A percentile compares a stretch with the other conserved stretches of the same genome.
phyloP scores from a whole-genome alignment of 768 basidiomycete species.

The Calocybe indica region DNA sequence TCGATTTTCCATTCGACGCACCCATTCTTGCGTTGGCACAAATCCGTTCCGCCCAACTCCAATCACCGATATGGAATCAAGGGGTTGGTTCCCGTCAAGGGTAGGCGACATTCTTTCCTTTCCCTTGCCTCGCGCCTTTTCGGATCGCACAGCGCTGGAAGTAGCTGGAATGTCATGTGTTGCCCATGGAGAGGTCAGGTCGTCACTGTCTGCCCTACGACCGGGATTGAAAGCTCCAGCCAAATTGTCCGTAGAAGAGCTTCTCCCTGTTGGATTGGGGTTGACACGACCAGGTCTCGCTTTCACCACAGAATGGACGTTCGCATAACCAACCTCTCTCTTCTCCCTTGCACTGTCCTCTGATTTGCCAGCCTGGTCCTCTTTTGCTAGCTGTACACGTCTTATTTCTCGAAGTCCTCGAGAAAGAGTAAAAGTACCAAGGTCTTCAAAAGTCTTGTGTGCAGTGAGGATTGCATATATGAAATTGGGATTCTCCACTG shows the following conservation, averaged over 20 bases:
- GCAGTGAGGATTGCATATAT: conserved; percentile 82
- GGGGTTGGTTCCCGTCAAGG: conserved; percentile 42
- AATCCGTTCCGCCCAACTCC: conserved; percentile 88
- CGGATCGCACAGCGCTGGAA: conserved; percentile 39
- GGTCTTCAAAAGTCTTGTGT: conserved; percentile 80
- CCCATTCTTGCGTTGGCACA: conserved; percentile 96
- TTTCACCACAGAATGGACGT: too few relatives aligned
- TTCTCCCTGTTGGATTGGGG: too few relatives aligned
- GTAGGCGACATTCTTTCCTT: conserved; percentile 59
- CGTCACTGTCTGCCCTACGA: too few relatives aligned
- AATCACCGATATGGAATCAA: conserved; percentile 60
- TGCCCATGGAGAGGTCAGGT: too few relatives aligned
- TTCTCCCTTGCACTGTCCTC: conserved; percentile 16
- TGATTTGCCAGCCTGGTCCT: conserved; percentile 48
- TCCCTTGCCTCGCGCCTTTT: conserved; percentile 92
- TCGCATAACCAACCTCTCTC: too few relatives aligned
- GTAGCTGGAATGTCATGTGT: too few relatives aligned
- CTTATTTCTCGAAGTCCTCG: conserved; percentile 83
- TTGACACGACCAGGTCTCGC: too few relatives aligned
- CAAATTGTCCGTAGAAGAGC: too few relatives aligned
- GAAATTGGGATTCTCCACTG: conserved; percentile 82
- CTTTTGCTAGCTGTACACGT: conserved; percentile 63
- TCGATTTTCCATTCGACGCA: conserved; percentile 24
- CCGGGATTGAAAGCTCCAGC: too few relatives aligned
- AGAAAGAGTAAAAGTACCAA: conserved; percentile 87